Base-by-base conservation (phyloP, 179 eudicot species). In the Nepenthes alata region DNA sequence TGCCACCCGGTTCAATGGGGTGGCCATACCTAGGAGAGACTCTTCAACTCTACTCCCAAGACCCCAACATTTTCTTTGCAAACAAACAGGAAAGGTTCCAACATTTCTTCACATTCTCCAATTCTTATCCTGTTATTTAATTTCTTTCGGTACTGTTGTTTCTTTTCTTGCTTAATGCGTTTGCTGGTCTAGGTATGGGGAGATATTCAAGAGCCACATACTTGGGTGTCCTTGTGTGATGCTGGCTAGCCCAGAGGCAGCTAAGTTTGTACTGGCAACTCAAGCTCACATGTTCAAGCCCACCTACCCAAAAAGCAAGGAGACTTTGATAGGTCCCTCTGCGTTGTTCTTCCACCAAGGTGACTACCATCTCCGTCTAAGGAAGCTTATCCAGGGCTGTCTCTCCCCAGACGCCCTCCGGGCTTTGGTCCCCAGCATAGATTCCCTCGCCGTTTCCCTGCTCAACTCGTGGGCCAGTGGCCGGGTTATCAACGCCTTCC, bases 1-100 rank as follows among this genome's bases (percentile, higher is more conserved):
- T 85, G 14, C 91, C 91, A 14, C 85, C 83, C 1, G 91, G 91
- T 15, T 72, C 85, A 35, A 74, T 83, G 80, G 91, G 91, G 25
- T 85, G 83, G 87, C 88, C 88, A 55, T 80, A 69, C 68, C 57
- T 82, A 3, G 91, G 91, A 37, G 91, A 85, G 56, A 85, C 88
- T 51, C 76, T 72, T 53, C 80, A 76, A 53, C 62, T 85, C 55
- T 85, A 85, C 75, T 78, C 83, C 45, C 79, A 83, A 52, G 74
- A 82, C 57, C 91, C 91, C 6, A 80, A 78, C 73, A 66, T 74
- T 14, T 80, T 83, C 74, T 85, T 85, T 58, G 68, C 79, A 11
- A 55, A 59, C 47, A 85, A 80, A 63, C 77, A 78, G 64, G 74
- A 71, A 64, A 80, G 85, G 91, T 85, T 52, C 52, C n/a, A n/a